Base-by-base conservation (phyloP, 805 yeast genomes). In the Ogataea neopini region DNA sequence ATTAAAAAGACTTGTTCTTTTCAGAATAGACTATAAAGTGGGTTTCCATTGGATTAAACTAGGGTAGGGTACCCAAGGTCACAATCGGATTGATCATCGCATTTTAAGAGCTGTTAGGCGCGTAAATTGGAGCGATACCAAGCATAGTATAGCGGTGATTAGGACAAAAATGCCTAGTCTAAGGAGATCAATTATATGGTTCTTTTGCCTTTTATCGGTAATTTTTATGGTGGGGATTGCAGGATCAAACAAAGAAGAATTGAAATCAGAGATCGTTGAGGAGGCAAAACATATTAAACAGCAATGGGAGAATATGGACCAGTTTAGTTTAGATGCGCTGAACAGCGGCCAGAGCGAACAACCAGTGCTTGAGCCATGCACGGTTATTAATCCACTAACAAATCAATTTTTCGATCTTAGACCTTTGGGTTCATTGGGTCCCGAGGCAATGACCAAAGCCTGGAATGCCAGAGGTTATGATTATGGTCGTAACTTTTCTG, bases 401-500 rank as follows among this genome's bases (percentile, higher is more conserved):
- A 69, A 70, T 34, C 80, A 76, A 11, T 77, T 73, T 50, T 76
- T 70, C 47, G 80, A 77, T 49, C 60, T 77, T 20, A 50, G 75
- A 1, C 67, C 73, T 2, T 61, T 77, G 40, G 64, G 72, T 3
- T 54, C 65, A 13, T 18, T 56, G 22, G 61, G 64, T 1, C 45
- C 54, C 28, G 68, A 65, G 20, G 64, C 67, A 10, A 50, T 60
- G 38, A 52, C 63, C 4, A 64, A 68, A 51, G 77, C 84, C 19
- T 88, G 91, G 88, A 66, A 73, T 33, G 81, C 91, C 3, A 76
- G 75, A 50, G 95, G 95, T 0, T 77, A 75, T 62, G 94, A 84
- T 53, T 79, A 78, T 57, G 82, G 82, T 22, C 72, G 69, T 40
- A 90, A 90, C 66, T 90, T 84, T 68, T 85, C 92, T 1, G 56